Evolutionary conservation across 768 basidiomycete species (phyloP), one percentile per base, ranked within the genome.

Genomic region (Pleurotus giganteus): DNA sequence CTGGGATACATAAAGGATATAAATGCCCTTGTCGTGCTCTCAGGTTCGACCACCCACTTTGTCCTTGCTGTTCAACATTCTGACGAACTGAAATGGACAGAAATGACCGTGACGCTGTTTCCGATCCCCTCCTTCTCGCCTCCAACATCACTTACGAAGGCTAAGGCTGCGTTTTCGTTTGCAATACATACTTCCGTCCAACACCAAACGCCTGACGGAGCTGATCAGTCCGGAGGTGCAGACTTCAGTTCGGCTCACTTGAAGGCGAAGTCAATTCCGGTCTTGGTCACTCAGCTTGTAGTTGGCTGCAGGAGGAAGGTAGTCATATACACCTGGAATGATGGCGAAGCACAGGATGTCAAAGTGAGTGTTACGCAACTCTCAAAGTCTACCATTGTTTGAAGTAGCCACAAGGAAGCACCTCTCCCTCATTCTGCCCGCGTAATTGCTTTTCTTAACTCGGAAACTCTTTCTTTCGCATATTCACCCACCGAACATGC

Each of bases 361-460:
- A 85, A 84, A 74, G 91, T 91, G 61, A 52, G 78, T 60, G 15
- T 4, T n/a, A 27, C 12, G 23, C 44, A 12, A 41, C 19, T 56
- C 11, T 53, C 53, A 45, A 19, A 32, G 47, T 4, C n/a, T 4
- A 31, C 42, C 19, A n/a, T 26, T 12, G 53, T 46, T 46, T 49
- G 34, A 47, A 54, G 17, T n/a, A 43, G 19, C 29, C n/a, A 19
- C 13, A 56, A 95, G 90, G 96, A 98, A 80, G 73, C 85, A 2
- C 63, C 76, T 0, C 75, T 98, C 3, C 90, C 95, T 11, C 96
- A 98, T 66, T 94, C 94, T 7, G 87, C 97, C n/a, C 83, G 97
- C 36, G 77, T 81, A 0, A 85, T 97, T 47, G 75, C 85, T 2
- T 95, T 98, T 66, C 69, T 92, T 47, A 74, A 83, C 57, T 62